These are phyloP conservation scores for Rhodamnia rubescens DNA, from an alignment of 345 rosid species.

Conservation along the genomic window DNA sequence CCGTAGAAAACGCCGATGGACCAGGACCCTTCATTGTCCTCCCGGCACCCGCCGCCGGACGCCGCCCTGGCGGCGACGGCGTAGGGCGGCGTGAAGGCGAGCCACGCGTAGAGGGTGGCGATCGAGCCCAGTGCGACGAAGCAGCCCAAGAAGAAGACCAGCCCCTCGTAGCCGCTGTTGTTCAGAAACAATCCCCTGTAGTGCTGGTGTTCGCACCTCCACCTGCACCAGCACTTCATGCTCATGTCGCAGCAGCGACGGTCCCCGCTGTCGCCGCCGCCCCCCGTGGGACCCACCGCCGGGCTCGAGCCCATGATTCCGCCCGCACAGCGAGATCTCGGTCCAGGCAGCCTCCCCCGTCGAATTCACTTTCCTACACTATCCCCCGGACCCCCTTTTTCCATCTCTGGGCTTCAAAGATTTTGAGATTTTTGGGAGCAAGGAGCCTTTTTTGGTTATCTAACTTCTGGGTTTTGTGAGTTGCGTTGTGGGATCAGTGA, in stretches of 20 bases:
- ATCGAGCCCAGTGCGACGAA: slow-evolving; percentile 51
- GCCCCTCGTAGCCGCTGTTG: slow-evolving; percentile 23
- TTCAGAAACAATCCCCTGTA: slow-evolving; percentile 13
- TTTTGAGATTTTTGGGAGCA: not conserved
- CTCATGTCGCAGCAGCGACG: slow-evolving; percentile 3
- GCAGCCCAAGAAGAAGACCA: slow-evolving; percentile 37
- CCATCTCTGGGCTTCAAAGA: not conserved
- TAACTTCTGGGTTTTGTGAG: not conserved
- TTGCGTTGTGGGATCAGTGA: not conserved
- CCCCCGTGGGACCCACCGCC: not conserved
- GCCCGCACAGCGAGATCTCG: not conserved
- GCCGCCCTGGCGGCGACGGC: slow-evolving; percentile 15
- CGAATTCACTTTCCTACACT: not conserved
- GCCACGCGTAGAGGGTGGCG: slow-evolving; percentile 52
- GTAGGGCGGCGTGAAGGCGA: slow-evolving; percentile 25
- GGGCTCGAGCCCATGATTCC: not conserved
- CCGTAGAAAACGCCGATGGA: slow-evolving; percentile 86
- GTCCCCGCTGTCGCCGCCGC: not conserved
- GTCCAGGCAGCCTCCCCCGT: not conserved
- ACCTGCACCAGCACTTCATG: slow-evolving; percentile 10
- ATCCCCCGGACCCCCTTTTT: not conserved
- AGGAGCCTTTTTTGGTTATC: not conserved
- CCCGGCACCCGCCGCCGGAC: slow-evolving; percentile 54
- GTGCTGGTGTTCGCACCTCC: slow-evolving; percentile 14
- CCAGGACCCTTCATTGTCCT: slow-evolving; percentile 93